Evolutionary conservation across 2,329 filamentous ascomycete species (phyloP).

Genomic region (Verticillium zaregamsianum): DNA sequence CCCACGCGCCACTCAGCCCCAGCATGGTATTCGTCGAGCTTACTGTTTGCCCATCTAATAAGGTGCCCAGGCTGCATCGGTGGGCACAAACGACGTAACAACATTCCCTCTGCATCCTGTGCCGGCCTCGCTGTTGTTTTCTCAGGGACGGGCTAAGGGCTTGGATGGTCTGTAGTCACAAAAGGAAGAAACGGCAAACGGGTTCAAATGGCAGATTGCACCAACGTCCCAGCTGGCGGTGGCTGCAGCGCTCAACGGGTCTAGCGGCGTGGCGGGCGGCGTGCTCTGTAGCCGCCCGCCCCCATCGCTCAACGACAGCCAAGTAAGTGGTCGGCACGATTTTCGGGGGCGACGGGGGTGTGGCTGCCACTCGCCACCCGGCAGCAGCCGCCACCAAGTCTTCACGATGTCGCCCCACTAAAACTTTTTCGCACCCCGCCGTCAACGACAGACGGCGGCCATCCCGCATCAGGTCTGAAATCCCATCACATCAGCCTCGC

Average conservation of each 20-base stretch:
- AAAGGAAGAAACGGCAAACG: neutral
- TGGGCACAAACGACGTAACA: neutral
- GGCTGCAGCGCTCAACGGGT: neutral
- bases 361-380: neutral
- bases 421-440: constrained; percentile 3
- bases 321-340: neutral
- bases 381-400: neutral
- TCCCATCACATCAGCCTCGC: constrained; percentile 2
- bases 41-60: neutral
- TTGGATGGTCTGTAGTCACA: neutral
- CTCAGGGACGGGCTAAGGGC: neutral
- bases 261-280: neutral
- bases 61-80: too few relatives aligned
- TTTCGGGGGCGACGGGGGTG: too few relatives aligned
- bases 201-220: neutral
- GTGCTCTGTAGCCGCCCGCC: neutral
- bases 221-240: neutral
- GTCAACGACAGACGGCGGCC: neutral
- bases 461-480: neutral
- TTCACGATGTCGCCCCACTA: neutral
- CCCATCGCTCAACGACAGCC: neutral
- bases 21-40: neutral
- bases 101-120: neutral
- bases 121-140: neutral
- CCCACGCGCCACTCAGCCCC: neutral